These are phyloP conservation scores for Zelopaecilomyces penicillatus DNA, from an alignment of 2,329 filamentous ascomycete genomes.

Conservation along the genomic window DNA sequence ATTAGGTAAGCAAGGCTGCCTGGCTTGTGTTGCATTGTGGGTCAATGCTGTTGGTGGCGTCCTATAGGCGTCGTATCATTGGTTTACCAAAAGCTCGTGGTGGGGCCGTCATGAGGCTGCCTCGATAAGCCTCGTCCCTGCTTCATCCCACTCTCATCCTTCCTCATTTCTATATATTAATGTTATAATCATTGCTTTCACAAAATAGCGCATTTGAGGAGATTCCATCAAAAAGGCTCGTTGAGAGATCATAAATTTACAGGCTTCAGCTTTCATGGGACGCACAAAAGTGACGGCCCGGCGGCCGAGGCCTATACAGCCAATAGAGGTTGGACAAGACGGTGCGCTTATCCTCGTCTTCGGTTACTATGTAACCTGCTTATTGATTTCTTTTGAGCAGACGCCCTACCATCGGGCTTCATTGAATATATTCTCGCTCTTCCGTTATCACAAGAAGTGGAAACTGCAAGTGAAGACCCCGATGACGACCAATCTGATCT, in stretches of 20 bases:
- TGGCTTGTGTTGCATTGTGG: slow-evolving; percentile 4
- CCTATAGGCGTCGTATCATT: slow-evolving; percentile 8
- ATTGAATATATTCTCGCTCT: slow-evolving; percentile 2
- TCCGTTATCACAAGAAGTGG: neutral
- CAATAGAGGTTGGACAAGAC: slow-evolving; percentile 1
- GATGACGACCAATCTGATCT: too few relatives aligned
- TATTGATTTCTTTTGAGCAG: neutral
- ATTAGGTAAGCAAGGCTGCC: slow-evolving; percentile 27
- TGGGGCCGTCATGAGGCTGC: neutral
- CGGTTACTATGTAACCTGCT: too few relatives aligned
- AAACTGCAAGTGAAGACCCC: too few relatives aligned
- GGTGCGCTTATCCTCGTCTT: slow-evolving; percentile 1
- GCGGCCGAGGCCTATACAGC: too few relatives aligned
- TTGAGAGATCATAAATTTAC: too few relatives aligned
- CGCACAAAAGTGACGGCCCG: too few relatives aligned
- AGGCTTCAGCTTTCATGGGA: too few relatives aligned
- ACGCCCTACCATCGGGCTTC: neutral
- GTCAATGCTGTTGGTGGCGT: slow-evolving; percentile 9
- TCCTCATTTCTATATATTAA: neutral
- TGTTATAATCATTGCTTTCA: too few relatives aligned
- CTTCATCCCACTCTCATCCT: neutral
- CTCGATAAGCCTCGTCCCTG: neutral
- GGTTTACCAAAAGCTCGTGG: neutral
- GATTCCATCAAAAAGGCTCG: too few relatives aligned
- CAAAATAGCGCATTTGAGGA: too few relatives aligned